phyloP scores from a whole-genome alignment of 495 filamentous ascomycete species.

The Podospora fimiseda region DNA sequence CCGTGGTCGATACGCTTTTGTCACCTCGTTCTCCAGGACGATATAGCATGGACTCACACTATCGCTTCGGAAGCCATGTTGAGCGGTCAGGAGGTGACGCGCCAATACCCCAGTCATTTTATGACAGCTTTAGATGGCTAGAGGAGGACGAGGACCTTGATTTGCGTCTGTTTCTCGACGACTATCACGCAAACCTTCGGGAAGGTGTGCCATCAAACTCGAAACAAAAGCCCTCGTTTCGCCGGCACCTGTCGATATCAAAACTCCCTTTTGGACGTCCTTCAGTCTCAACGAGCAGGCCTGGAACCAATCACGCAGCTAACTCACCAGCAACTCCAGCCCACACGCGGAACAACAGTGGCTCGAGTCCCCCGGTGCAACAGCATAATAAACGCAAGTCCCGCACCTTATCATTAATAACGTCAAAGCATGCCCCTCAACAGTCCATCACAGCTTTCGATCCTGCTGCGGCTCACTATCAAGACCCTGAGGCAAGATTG shows the following conservation, averaged over 20 bases:
- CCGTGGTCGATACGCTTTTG: conserved; percentile 20
- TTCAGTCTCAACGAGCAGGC: conserved; percentile 37
- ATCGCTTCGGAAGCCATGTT: conserved; percentile 24
- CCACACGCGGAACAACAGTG: conserved; percentile 25
- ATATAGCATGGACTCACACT: conserved; percentile 34
- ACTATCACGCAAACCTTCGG: conserved; percentile 46
- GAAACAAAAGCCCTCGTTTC: conserved; percentile 42
- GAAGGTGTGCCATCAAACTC: conserved; percentile 37
- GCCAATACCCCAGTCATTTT: conserved; percentile 38
- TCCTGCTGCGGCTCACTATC: conserved; percentile 73
- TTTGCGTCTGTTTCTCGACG: conserved; percentile 54
- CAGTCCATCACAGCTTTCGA: conserved; percentile 57
- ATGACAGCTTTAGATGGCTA: conserved; percentile 71
- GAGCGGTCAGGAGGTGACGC: conserved; percentile 35
- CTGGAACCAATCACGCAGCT: conserved; percentile 35
- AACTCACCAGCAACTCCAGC: conserved; percentile 26
- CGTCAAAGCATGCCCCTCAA: conserved; percentile 39
- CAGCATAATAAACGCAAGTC: conserved; percentile 41
- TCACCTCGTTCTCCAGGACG: conserved; percentile 24
- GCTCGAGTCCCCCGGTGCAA: conserved; percentile 23
- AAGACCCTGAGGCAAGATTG: conserved; percentile 81
- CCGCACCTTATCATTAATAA: conserved; percentile 43
- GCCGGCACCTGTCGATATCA: conserved; percentile 46
- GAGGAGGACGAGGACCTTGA: conserved; percentile 74
- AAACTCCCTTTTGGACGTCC: conserved; percentile 51